Percentiles rank a stretch among this genome's conserved stretches.
phyloP scores from a whole-genome alignment of 164 flowering plant genomes.

The Umbilicus rupestris region DNA sequence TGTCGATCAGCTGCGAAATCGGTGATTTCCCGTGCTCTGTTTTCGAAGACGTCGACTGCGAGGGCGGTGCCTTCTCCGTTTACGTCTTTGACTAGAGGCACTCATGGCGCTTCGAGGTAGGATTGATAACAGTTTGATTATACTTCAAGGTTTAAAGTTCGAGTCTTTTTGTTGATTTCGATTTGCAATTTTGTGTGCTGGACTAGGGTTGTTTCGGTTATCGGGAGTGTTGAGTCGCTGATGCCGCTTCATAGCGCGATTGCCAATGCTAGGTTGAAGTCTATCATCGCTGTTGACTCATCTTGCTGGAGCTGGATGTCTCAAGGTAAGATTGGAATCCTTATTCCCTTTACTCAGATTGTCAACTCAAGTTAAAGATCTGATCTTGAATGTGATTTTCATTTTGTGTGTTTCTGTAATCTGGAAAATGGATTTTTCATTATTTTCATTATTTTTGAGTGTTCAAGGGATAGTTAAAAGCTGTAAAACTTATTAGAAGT shows the following conservation, averaged over 20 bases:
- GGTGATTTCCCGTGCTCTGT: neutral
- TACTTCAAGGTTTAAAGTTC: neutral
- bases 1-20: conserved; percentile 4
- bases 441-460: too few species aligned
- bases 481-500: too few species aligned
- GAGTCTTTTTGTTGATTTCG: neutral
- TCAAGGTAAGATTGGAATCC: conserved; percentile 52
- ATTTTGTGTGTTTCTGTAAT: too few species aligned
- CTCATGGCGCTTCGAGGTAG: conserved; percentile 19
- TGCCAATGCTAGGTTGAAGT: conserved; percentile 63
- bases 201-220: conserved; percentile 41
- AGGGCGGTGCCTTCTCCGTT: conserved; percentile 23
- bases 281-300: conserved; percentile 54
- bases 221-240: conserved; percentile 55
- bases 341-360: too few species aligned
- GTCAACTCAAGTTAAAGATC: too few species aligned
- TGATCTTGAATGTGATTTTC: too few species aligned
- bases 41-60: conserved; percentile 12
- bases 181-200: conserved; percentile 11
- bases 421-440: too few species aligned
- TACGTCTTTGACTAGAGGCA: conserved; percentile 20
- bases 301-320: conserved; percentile 79
- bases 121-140: neutral
- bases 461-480: too few species aligned
- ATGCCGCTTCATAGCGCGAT: conserved; percentile 67